A percentile compares a stretch with the other conserved stretches of the same genome.
Evolutionary conservation across 441 rosid genomes (phyloP).

Genomic region (Adansonia grandidieri): DNA sequence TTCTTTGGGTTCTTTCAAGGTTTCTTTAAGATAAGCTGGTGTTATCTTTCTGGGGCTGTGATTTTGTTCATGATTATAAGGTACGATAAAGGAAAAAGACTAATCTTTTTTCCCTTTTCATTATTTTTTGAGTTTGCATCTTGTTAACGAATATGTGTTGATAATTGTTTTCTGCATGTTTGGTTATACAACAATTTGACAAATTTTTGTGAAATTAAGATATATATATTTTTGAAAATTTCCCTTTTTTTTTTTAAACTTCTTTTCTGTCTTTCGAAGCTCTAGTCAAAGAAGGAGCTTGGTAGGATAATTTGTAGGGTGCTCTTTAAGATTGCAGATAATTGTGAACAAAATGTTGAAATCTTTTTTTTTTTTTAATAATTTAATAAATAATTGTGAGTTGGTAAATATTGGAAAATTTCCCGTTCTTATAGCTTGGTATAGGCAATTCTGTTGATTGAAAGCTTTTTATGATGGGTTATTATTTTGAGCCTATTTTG

Average conservation of each 20-base stretch:
- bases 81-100: constrained; percentile 18
- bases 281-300: not conserved
- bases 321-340: not conserved
- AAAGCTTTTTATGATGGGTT: not conserved
- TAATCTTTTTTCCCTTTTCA: not conserved
- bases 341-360: not conserved
- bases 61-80: constrained; percentile 43
- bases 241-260: not conserved
- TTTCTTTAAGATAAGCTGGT: constrained; percentile 16
- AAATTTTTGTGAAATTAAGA: not conserved
- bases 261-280: not conserved
- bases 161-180: not conserved
- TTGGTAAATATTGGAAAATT: not conserved
- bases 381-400: not conserved
- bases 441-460: not conserved
- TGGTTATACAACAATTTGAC: not conserved
- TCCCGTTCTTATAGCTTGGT: not conserved
- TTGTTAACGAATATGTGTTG: not conserved
- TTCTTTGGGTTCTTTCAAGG: constrained; percentile 12
- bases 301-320: not conserved
- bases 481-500: not conserved
- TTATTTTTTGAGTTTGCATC: not conserved
- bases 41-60: constrained; percentile 26
- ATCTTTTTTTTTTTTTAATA: not conserved
- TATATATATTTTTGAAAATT: not conserved